Conservation (phyloP, 2,329 filamentous ascomycete species). For the Beauveria asiatica region DNA sequence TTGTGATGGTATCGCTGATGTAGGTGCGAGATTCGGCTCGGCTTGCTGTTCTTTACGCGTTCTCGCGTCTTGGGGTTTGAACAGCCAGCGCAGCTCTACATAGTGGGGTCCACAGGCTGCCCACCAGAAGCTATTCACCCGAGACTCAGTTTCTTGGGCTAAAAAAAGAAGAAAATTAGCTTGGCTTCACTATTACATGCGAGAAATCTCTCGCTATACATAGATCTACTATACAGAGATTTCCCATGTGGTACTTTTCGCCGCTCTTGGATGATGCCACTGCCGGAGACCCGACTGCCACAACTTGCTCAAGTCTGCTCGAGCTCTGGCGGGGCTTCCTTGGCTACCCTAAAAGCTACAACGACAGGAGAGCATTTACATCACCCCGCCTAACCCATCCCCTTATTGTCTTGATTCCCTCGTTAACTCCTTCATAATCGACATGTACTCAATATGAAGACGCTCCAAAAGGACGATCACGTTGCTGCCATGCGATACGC, state of each 20-base stretch:
- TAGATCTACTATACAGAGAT: too few relatives aligned
- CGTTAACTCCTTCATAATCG: neutral
- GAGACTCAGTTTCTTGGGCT: neutral
- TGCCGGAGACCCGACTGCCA: neutral
- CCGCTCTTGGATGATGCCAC: neutral
- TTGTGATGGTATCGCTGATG: slow-evolving; percentile 1
- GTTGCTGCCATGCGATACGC: slow-evolving; percentile 56
- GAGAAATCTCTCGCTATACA: too few relatives aligned
- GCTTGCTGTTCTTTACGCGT: slow-evolving; percentile 9
- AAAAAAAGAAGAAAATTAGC: neutral
- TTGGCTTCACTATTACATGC: too few relatives aligned
- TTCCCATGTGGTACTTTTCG: neutral
- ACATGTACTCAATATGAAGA: neutral
- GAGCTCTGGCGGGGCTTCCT: neutral
- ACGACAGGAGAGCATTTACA: neutral
- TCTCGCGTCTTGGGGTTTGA: neutral
- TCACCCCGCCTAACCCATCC: neutral
- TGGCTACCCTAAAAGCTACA: neutral
- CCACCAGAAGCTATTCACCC: neutral
- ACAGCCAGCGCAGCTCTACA: neutral
- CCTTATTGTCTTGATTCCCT: neutral
- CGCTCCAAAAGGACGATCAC: slow-evolving; percentile 31
- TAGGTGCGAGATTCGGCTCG: neutral
- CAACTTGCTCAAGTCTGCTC: neutral
- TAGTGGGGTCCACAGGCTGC: neutral